Percentiles rank a stretch among this genome's conserved stretches.
Conservation (phyloP, 2,329 filamentous ascomycete species). For the Scedosporium boydii region DNA sequence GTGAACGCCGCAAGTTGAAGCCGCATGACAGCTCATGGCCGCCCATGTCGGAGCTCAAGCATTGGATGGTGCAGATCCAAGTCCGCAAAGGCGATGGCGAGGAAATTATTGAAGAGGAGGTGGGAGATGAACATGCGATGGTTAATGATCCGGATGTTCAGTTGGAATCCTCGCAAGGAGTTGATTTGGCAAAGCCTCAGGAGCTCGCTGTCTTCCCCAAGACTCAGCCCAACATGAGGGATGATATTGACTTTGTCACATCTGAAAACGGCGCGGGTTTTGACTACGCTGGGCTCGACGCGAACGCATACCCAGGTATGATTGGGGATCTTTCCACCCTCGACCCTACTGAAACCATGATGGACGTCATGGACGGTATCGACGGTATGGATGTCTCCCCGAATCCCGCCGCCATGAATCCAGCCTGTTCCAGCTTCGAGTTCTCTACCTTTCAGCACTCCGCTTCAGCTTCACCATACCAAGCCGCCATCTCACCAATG, state of each 20-base stretch:
- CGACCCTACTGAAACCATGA: not conserved
- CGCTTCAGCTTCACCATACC: not conserved
- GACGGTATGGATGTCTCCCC: not conserved
- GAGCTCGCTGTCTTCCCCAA: not conserved
- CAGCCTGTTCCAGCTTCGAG: not conserved
- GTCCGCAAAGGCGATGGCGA: constrained; percentile 18
- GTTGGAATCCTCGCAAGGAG: not conserved
- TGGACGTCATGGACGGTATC: not conserved
- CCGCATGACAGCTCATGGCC: constrained; percentile 31
- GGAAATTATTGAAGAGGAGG: not conserved
- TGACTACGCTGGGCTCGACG: not conserved
- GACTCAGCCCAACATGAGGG: not conserved
- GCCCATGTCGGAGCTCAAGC: constrained; percentile 45
- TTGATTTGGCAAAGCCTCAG: not conserved
- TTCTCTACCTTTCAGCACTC: not conserved
- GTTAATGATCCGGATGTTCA: not conserved
- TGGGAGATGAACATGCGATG: not conserved
- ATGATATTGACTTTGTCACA: not conserved
- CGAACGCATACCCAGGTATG: not conserved
- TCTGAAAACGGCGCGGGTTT: not conserved
- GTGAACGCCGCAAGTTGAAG: constrained; percentile 13
- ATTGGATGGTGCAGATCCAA: constrained; percentile 48
- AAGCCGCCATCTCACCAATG: not conserved
- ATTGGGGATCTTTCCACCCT: not conserved
- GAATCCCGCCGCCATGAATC: not conserved